Base-by-base conservation (phyloP, 75 land plant genomes). In the Picea glauca region DNA sequence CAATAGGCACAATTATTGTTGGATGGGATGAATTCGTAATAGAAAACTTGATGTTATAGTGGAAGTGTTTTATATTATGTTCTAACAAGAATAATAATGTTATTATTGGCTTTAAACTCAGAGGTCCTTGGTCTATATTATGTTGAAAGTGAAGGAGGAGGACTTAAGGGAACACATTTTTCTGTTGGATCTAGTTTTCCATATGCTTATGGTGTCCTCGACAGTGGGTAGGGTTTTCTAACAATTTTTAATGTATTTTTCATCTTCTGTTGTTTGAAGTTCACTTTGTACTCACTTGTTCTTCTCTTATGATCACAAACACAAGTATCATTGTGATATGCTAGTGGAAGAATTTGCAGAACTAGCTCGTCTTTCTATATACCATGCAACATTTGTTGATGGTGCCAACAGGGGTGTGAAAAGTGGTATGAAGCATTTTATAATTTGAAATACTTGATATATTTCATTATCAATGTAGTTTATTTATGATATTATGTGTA, bases 1-100 rank as follows among this genome's bases (percentile, higher is more conserved):
- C 99, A 15, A 89, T 96, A 76, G 99, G 99, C 60, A 96, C 99
- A 38, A 96, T 96, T 97, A 96, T 96, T 84, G 99, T 97, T 80
- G 99, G 99, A 62, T 96, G 97, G 96, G 99, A 96, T 82, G 99
- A 96, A 85, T 89, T 87, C 62, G 98, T 95, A 85, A 33, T 43
- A 46, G 32, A 77, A 35, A 17, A 35, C 35, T 26, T 46, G 21
- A 31, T 81, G 17, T 38, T 46, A 20, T 75, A 40, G 58, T 46
- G 33, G 67, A 68, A 50, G 18, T 33, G 17, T 21, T 43, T 46
- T 40, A 33, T 70, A 21, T 7, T 62, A 2, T 74, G 31, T 78
- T 17, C 12, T 40, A 6, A 46, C 73, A 31, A 17, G 17, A 31
- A 23, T 74, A 26, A 26, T 26, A 26, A 26, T 26, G 26, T 26